Base-by-base conservation (phyloP, 192 early-diverging fungal genomes). In the Coemansia asiatica region DNA sequence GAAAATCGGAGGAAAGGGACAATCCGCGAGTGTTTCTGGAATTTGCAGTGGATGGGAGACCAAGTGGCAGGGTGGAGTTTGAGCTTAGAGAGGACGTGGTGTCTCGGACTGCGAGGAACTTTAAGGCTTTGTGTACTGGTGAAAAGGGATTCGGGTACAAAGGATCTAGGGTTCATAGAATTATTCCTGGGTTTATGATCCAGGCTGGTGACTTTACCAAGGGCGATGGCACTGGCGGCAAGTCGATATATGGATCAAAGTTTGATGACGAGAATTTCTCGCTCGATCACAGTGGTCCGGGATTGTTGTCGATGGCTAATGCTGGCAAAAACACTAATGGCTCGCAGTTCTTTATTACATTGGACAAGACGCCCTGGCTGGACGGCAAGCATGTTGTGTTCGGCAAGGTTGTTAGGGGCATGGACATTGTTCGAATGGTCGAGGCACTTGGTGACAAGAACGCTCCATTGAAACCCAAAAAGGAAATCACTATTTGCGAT, bases 151-250 rank as follows among this genome's bases (percentile, higher is more conserved):
- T 77, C 33, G 79, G 83, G 15, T 92, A 85, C 74, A 87, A 87
- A 68, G 89, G 85, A 29, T 85, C 84, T n/a, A 84, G 69, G 31
- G 94, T 94, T 66, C 96, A 98, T 70, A 87, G 95, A 40, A 79
- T 94, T 21, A 90, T 94, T 61, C 87, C 92, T 74, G 76, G 82
- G 35, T 95, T 95, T 72, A 96, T 96, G 92, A 83, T 90, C 71
- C 95, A 97, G 82, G 92, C 90, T 58, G 92, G 92, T 59, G 92
- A 94, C 76, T 90, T 94, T 64, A 89, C 89, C 26, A 84, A 81
- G 27, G 84, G 84, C 58, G 81, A 94, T 64, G 92, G 92, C 70
- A 91, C 90, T 21, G 92, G 91, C 62, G 91, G 91, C 63, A 89
- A 90, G 65, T 89, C 86, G 26, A 93, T 93, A 48, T 93, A 91